These are phyloP conservation scores for Apiotrichum veenhuisii DNA, from an alignment of 1,284 basidiomycete genomes.

Conservation along the genomic window DNA sequence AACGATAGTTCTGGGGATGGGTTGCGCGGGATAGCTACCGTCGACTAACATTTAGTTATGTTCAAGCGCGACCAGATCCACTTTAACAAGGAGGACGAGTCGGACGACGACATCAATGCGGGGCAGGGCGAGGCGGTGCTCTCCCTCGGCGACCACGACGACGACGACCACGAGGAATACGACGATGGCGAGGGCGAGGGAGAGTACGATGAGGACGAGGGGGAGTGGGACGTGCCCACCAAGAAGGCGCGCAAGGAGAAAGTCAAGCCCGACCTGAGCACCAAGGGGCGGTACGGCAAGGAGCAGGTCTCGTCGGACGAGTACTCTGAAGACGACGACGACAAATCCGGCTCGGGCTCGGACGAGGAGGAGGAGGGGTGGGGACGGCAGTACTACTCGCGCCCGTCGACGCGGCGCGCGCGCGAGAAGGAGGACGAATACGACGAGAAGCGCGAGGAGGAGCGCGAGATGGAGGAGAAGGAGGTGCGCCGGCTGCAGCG, in stretches of 20 bases:
- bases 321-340: constrained; percentile 53
- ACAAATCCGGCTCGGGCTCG: constrained; percentile 21
- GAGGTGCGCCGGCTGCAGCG: constrained; percentile 66
- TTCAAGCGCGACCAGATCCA: constrained; percentile 68
- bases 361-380: constrained; percentile 61
- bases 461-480: constrained; percentile 21
- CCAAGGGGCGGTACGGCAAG: constrained; percentile 49
- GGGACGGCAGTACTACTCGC: constrained; percentile 80
- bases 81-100: constrained; percentile 60
- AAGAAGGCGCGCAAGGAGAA: constrained; percentile 45
- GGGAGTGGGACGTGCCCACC: constrained; percentile 37
- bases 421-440: constrained; percentile 19
- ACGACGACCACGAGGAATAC: constrained; percentile 47
- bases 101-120: constrained; percentile 43
- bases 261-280: constrained; percentile 41
- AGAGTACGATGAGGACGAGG: constrained; percentile 44
- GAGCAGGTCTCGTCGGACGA: constrained; percentile 53
- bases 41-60: constrained; percentile 41
- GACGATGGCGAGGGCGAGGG: constrained; percentile 39
- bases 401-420: constrained; percentile 40
- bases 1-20: too few relatives aligned
- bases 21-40: constrained; percentile 23
- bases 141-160: constrained; percentile 39
- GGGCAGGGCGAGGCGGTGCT: constrained; percentile 64
- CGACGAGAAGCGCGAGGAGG: constrained; percentile 53